phyloP scores from a whole-genome alignment of 148 eudicot species.

The Agrostemma githago region DNA sequence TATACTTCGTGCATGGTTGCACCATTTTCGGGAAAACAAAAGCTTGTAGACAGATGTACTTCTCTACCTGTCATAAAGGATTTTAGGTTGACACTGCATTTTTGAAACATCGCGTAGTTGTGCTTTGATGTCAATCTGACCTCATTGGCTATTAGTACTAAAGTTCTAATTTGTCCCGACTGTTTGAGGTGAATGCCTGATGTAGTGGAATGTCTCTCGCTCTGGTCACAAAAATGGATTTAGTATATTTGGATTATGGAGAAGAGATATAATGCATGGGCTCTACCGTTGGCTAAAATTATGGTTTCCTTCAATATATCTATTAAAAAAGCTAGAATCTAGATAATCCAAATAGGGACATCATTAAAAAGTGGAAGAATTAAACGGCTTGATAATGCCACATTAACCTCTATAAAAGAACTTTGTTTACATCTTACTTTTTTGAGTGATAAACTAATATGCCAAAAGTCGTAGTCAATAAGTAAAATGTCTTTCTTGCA shows the following conservation, averaged over 20 bases:
- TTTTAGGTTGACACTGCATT: background rate
- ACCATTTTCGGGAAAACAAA: background rate
- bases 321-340: too few species aligned
- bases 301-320: background rate
- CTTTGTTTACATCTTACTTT: background rate
- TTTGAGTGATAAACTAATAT: background rate
- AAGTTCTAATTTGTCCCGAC: background rate
- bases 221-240: background rate
- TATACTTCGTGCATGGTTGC: background rate
- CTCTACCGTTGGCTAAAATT: background rate
- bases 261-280: background rate
- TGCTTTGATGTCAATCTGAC: background rate
- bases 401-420: background rate
- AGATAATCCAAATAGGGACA: background rate
- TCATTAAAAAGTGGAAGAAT: background rate
- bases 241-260: background rate
- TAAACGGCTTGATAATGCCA: background rate
- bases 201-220: background rate
- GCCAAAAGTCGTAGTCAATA: background rate
- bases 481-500: conserved; percentile 14
- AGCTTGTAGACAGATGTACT: background rate
- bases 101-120: background rate
- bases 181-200: background rate
- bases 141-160: background rate
- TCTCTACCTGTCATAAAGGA: background rate